Evolutionary conservation across 257 asterid genomes (phyloP).

Genomic region (Agastache rugosa): DNA sequence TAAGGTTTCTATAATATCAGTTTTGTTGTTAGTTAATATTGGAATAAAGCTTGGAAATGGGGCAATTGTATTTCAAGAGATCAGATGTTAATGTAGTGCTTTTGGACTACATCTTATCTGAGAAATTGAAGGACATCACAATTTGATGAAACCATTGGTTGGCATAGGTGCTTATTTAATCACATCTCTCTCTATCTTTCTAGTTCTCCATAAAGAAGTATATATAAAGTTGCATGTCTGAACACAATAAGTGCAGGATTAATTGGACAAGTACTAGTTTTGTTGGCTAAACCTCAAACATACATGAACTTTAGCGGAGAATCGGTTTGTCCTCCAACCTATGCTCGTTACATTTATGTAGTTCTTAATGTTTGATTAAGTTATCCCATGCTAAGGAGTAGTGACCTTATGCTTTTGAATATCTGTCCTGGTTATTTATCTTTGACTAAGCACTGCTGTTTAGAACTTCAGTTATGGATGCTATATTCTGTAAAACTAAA

Average conservation of each 20-base stretch:
- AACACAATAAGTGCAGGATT: constrained; percentile 61
- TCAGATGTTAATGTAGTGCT: too few species aligned
- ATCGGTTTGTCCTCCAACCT: constrained; percentile 59
- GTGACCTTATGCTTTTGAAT: constrained; percentile 16
- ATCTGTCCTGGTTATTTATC: constrained; percentile 2
- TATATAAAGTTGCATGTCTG: constrained; percentile 7
- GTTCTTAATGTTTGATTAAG: constrained; percentile 11
- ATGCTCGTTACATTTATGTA: not conserved
- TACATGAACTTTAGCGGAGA: constrained; percentile 97
- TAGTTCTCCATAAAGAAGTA: too few species aligned
- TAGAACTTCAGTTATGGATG: not conserved
- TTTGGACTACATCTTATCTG: too few species aligned
- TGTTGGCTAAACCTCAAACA: constrained; percentile 91
- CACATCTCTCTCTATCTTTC: too few species aligned
- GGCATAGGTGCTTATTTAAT: too few species aligned
- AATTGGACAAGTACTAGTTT: constrained; percentile 81
- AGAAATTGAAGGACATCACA: too few species aligned
- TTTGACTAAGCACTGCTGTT: not conserved
- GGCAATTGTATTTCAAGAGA: too few species aligned
- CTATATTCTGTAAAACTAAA: constrained; percentile 11
- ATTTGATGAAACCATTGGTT: too few species aligned
- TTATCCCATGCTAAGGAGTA: constrained; percentile 14
- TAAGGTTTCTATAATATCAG: constrained; percentile 7
- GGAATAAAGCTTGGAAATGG: too few species aligned
- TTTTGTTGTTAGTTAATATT: not conserved